Conservation (phyloP, 805 yeast genomes). For the Myxozyma sirexii region DNA sequence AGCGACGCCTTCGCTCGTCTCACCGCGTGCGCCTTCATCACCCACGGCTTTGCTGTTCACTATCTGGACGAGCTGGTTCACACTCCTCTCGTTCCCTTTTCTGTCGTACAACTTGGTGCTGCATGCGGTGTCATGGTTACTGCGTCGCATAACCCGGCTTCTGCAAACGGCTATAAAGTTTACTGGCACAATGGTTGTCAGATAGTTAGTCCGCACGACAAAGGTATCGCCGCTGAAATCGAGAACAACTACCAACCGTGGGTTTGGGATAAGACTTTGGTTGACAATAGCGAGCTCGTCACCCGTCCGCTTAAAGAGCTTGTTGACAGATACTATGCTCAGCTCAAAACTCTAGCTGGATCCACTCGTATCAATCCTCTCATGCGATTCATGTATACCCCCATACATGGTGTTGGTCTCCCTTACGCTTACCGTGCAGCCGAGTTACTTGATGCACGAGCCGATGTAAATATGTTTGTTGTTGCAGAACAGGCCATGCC, state of each 20-base stretch:
- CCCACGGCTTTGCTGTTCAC: conserved; percentile 69
- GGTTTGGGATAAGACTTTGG: conserved; percentile 48
- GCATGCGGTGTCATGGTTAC: conserved; percentile 90
- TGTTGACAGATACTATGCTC: conserved; percentile 19
- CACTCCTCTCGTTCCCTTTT: conserved; percentile 92
- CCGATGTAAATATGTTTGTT: conserved; percentile 42
- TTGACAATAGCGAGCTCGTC: conserved; percentile 25
- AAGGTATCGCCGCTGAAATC: conserved; percentile 67
- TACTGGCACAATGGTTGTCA: conserved; percentile 95
- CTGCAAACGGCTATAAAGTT: conserved; percentile 91
- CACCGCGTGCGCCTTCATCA: conserved; percentile 72
- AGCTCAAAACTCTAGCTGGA: conserved; percentile 12
- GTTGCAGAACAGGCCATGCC: conserved; percentile 72
- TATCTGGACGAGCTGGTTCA: conserved; percentile 51
- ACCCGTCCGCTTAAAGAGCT: conserved; percentile 25
- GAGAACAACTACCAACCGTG: conserved; percentile 64
- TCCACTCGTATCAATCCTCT: conserved; percentile 37
- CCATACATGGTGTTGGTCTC: conserved; percentile 93
- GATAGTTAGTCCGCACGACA: conserved; percentile 90
- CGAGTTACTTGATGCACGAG: conserved; percentile 44
- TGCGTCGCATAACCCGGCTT: conserved; percentile 64
- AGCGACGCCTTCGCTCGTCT: conserved; percentile 79
- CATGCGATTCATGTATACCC: conserved; percentile 75
- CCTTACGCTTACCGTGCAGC: conserved; percentile 56
- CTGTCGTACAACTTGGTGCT: conserved; percentile 63